Percentiles rank a stretch among this genome's conserved stretches.
Evolutionary conservation across 1,139 yeast genomes (phyloP).

Genomic region (Meyerozyma sp.): DNA sequence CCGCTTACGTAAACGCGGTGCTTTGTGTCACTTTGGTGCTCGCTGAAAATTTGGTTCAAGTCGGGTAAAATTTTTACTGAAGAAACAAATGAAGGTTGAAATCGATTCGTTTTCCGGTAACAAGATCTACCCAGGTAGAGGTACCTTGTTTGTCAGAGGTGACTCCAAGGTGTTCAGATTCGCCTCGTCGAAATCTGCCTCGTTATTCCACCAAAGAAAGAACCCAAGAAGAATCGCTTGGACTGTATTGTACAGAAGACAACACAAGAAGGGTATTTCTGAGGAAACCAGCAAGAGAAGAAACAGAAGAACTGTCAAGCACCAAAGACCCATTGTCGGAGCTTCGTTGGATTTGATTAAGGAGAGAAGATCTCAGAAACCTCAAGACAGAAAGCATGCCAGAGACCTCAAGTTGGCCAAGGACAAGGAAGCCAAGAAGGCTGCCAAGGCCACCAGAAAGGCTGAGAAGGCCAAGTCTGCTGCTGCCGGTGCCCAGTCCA

Average conservation of each 20-base stretch:
- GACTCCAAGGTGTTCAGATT: constrained; percentile 99
- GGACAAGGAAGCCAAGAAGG: constrained; percentile 96
- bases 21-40: constrained; percentile 2
- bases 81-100: constrained; percentile 87
- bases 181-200: constrained; percentile 96
- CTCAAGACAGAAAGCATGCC: constrained; percentile 97
- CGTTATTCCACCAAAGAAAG: constrained; percentile 99
- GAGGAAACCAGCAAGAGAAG: constrained; percentile 98
- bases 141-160: constrained; percentile 98
- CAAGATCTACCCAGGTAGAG: constrained; percentile 99
- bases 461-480: constrained; percentile 87
- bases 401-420: constrained; percentile 87
- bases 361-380: constrained; percentile 95
- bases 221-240: constrained; percentile 99
- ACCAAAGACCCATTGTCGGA: constrained; percentile 99
- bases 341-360: constrained; percentile 97
- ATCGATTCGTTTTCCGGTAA: constrained; percentile 99
- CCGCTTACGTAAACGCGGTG: not conserved
- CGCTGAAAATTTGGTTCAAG: constrained; percentile 4
- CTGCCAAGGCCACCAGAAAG: constrained; percentile 90
- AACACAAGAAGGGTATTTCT: constrained; percentile 99
- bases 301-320: constrained; percentile 95
- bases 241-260: constrained; percentile 99
- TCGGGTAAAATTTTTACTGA: constrained; percentile 6
- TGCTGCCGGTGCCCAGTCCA: constrained; percentile 59